Conservation (phyloP, 129 eudicot species). For the Apium graveolens region DNA sequence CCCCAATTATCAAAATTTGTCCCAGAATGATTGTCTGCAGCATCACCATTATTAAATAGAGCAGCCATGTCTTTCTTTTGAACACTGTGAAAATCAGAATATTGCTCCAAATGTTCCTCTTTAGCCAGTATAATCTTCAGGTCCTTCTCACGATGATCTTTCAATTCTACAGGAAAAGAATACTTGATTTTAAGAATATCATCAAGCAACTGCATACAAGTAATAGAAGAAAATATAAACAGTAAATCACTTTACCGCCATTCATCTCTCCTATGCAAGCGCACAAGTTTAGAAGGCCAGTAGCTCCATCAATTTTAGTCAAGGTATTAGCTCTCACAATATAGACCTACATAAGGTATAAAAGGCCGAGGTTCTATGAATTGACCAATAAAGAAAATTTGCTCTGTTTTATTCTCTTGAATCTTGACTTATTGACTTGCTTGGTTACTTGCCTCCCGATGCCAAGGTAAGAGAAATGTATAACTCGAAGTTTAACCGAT, state of each 20-base stretch:
- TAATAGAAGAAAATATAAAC: neutral
- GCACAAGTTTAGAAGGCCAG: constrained; percentile 30
- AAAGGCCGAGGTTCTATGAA: too few relatives aligned
- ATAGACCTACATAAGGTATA: constrained; percentile 14
- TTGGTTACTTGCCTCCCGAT: neutral
- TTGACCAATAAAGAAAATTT: too few relatives aligned
- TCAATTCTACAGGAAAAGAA: constrained; percentile 4
- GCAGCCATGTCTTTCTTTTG: constrained; percentile 10
- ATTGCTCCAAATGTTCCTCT: constrained; percentile 7
- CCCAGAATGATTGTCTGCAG: constrained; percentile 24
- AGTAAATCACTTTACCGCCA: neutral
- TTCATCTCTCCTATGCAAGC: neutral
- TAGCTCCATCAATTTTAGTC: constrained; percentile 36
- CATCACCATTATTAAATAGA: neutral
- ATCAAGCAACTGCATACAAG: neutral
- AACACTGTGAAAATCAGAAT: neutral
- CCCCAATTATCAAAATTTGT: neutral
- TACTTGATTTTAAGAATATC: too few relatives aligned
- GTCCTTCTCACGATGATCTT: constrained; percentile 8
- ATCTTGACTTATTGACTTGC: neutral
- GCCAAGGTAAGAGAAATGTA: too few relatives aligned
- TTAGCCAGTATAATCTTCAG: constrained; percentile 7
- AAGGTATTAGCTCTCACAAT: constrained; percentile 30
- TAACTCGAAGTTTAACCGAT: too few relatives aligned
- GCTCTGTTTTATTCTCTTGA: too few relatives aligned